Evolutionary conservation across 352 stramenopile genomes (phyloP).

Genomic region (Phytophthora idaei): DNA sequence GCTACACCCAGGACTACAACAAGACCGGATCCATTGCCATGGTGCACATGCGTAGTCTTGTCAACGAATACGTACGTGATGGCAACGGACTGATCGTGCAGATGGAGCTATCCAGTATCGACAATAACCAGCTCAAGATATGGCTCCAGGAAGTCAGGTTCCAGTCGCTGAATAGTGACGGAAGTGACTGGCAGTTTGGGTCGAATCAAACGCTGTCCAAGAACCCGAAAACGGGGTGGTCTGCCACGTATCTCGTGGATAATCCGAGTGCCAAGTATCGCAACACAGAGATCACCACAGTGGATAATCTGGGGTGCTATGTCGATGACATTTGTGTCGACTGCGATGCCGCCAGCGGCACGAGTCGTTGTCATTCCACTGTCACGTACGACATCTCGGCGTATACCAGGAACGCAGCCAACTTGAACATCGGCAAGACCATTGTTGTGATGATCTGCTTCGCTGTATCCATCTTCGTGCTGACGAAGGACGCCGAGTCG

Average conservation of each 20-base stretch:
- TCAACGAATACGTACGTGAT: conserved; percentile 78
- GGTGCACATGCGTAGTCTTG: conserved; percentile 51
- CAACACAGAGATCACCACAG: conserved; percentile 58
- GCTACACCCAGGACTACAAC: conserved; percentile 87
- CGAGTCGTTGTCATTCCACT: conserved; percentile 63
- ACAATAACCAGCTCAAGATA: conserved; percentile 39
- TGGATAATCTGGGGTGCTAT: conserved; percentile 78
- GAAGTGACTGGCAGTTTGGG: conserved; percentile 48
- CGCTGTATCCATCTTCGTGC: conserved; percentile 89
- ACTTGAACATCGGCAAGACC: conserved; percentile 87
- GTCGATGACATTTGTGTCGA: conserved; percentile 64
- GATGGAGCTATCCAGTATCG: conserved; percentile 62
- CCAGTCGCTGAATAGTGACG: conserved; percentile 52
- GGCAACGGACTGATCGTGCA: conserved; percentile 71
- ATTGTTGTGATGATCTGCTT: conserved; percentile 93
- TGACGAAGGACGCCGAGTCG: conserved; percentile 92
- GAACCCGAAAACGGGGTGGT: conserved; percentile 84
- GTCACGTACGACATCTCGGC: conserved; percentile 81
- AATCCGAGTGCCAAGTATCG: conserved; percentile 51
- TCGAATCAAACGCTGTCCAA: conserved; percentile 41
- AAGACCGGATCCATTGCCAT: conserved; percentile 55
- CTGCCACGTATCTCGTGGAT: conserved; percentile 50
- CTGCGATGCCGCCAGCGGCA: conserved; percentile 38
- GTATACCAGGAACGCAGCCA: conserved; percentile 40
- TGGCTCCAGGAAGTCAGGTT: conserved; percentile 74